These are phyloP conservation scores for Eragrostis nindensis DNA, from an alignment of 176 grass and related monocot species.

Conservation along the genomic window DNA sequence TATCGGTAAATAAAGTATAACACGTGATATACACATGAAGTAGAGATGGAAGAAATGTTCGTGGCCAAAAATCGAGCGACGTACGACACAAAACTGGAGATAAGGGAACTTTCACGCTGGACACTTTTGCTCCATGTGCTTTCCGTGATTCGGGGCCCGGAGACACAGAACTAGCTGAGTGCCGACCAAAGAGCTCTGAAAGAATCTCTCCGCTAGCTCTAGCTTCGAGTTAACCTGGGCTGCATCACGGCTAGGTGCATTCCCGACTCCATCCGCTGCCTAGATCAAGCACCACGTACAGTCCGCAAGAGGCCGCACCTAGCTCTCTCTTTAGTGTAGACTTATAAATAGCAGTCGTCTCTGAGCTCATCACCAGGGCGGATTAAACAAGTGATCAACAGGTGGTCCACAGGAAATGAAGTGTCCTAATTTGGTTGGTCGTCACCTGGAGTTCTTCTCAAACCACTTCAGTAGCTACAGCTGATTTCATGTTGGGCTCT, in stretches of 20 bases:
- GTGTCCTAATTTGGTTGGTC: constrained; percentile 39
- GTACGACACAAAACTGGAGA: constrained; percentile 30
- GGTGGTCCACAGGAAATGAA: constrained; percentile 24
- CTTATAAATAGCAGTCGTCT: constrained; percentile 65
- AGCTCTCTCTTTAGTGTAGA: neutral
- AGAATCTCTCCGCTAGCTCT: constrained; percentile 35
- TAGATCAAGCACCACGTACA: constrained; percentile 12
- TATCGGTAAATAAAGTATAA: neutral
- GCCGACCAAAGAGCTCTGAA: constrained; percentile 14
- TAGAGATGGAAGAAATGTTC: neutral
- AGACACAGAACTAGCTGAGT: constrained; percentile 6
- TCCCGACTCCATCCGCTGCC: constrained; percentile 26
- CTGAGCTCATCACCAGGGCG: constrained; percentile 42
- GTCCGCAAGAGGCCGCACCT: constrained; percentile 14
- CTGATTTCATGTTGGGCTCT: constrained; percentile 11
- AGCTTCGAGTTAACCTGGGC: constrained; percentile 49
- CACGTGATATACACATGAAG: neutral
- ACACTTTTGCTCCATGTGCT: constrained; percentile 16
- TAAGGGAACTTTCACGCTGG: constrained; percentile 47
- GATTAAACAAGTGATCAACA: constrained; percentile 44
- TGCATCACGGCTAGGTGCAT: constrained; percentile 62
- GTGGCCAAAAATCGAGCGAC: constrained; percentile 40
- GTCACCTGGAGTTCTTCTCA: constrained; percentile 45
- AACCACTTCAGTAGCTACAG: constrained; percentile 41
- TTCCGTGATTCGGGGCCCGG: constrained; percentile 26